A percentile compares a stretch with the other conserved stretches of the same genome.
Evolutionary conservation across 306 rosid species (phyloP).

Genomic region (Begonia loranthoides): DNA sequence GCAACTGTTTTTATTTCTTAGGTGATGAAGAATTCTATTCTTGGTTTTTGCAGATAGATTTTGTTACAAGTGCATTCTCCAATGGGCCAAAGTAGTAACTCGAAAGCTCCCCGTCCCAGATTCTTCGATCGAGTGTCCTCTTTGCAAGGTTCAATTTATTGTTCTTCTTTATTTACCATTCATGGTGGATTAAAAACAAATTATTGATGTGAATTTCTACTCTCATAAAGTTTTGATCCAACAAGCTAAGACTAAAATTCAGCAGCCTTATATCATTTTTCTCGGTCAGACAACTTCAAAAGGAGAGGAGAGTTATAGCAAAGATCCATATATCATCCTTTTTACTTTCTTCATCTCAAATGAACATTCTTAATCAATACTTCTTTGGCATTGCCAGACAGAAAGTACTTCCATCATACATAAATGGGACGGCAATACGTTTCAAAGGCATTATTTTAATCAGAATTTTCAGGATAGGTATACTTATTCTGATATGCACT

Average conservation of each 20-base stretch:
- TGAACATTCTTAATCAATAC: too few relatives aligned
- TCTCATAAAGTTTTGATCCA: too few relatives aligned
- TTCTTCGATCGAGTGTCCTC: slow-evolving; percentile 66
- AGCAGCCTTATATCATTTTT: too few relatives aligned
- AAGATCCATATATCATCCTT: too few relatives aligned
- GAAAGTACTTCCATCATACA: slow-evolving; percentile 46
- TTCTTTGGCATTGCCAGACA: slow-evolving; percentile 27
- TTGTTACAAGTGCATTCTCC: slow-evolving; percentile 79
- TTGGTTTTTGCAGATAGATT: slow-evolving; percentile 50
- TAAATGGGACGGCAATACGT: slow-evolving; percentile 49
- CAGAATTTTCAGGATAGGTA: slow-evolving; percentile 35
- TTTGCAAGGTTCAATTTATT: slow-evolving; percentile 61
- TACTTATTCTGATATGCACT: slow-evolving; percentile 7
- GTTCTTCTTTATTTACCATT: slow-evolving; percentile 4
- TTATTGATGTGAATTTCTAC: too few relatives aligned
- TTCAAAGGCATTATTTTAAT: slow-evolving; percentile 50
- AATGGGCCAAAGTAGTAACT: slow-evolving; percentile 69
- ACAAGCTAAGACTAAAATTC: too few relatives aligned
- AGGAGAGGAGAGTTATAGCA: too few relatives aligned
- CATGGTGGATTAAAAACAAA: too few relatives aligned
- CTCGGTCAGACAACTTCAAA: too few relatives aligned
- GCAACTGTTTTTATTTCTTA: too few relatives aligned
- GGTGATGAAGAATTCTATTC: background rate
- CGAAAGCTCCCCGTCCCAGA: slow-evolving; percentile 28
- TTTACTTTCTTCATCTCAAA: too few relatives aligned